A percentile compares a stretch with the other conserved stretches of the same genome.
These are phyloP conservation scores for Mycena indigotica DNA, from an alignment of 768 basidiomycete genomes.

Conservation along the genomic window DNA sequence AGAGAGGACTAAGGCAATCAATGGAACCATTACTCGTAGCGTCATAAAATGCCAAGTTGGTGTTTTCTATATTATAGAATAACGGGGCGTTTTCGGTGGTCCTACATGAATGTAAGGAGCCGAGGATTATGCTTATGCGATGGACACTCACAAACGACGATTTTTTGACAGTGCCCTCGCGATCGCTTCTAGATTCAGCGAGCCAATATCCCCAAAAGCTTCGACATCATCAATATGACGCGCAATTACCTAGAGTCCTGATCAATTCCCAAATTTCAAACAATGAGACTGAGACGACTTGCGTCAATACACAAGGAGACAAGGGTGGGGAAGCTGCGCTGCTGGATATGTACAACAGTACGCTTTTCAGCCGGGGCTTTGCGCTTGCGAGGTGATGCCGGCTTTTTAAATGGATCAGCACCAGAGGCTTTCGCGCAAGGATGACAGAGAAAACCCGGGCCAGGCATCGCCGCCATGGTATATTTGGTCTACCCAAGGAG, in stretches of 20 bases:
- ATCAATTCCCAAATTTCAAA: neutral
- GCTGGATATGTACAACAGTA: conserved; percentile 68
- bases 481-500: conserved; percentile 84
- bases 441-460: conserved; percentile 83
- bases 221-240: conserved; percentile 89
- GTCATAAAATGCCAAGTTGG: conserved; percentile 77
- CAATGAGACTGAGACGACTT: conserved; percentile 17
- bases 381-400: conserved; percentile 59
- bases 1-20: neutral
- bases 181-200: conserved; percentile 82
- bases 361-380: conserved; percentile 68
- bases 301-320: conserved; percentile 84
- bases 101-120: too few relatives aligned
- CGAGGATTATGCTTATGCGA: too few relatives aligned
- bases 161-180: conserved; percentile 81
- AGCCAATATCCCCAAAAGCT: conserved; percentile 84
- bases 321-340: conserved; percentile 67
- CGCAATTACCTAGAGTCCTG: conserved; percentile 64
- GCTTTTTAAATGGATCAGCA: conserved; percentile 85
- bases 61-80: conserved; percentile 79
- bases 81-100: conserved; percentile 78
- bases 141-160: conserved; percentile 76
- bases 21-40: conserved; percentile 71
- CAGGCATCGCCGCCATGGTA: conserved; percentile 71
- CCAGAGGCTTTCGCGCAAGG: conserved; percentile 79